Evolutionary conservation across 495 filamentous ascomycete genomes (phyloP).

Genomic region (Aspergillus bertholletiae): DNA sequence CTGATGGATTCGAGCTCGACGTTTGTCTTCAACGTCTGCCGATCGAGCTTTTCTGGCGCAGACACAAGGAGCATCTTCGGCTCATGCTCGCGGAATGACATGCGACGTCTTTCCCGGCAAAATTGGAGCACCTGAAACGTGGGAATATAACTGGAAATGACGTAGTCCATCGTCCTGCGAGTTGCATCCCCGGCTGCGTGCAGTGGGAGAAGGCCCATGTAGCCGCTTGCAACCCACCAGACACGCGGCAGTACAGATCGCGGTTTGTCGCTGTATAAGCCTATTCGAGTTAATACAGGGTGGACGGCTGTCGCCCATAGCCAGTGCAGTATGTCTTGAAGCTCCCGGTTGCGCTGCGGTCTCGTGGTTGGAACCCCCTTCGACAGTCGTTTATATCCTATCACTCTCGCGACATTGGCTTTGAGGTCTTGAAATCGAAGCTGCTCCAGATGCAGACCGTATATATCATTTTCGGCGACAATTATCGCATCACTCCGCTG

Average conservation of each 20-base stretch:
- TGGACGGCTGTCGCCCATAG: too few species aligned
- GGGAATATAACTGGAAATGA: constrained; percentile 6
- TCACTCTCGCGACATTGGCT: too few species aligned
- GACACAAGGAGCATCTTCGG: constrained; percentile 2
- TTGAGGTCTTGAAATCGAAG: too few species aligned
- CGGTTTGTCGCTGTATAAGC: too few species aligned
- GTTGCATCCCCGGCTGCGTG: constrained; percentile 6
- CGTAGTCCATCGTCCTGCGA: neutral
- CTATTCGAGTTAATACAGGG: too few species aligned
- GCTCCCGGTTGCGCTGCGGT: too few species aligned
- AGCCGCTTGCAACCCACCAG: constrained; percentile 7
- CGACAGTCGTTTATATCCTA: too few species aligned
- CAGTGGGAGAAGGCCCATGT: constrained; percentile 1
- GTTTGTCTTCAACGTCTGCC: neutral
- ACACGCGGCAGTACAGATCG: neutral
- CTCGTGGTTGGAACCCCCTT: too few species aligned
- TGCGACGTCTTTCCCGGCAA: neutral
- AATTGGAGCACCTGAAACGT: neutral
- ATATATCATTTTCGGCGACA: too few species aligned
- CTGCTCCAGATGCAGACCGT: too few species aligned
- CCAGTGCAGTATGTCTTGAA: too few species aligned
- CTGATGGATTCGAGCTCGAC: neutral
- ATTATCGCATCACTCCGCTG: too few species aligned
- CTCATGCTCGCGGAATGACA: neutral
- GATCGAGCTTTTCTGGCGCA: neutral